Evolutionary conservation across 1,139 yeast genomes (phyloP), one percentile per base, ranked within the genome.

Genomic region (Yamadazyma taylorii): DNA sequence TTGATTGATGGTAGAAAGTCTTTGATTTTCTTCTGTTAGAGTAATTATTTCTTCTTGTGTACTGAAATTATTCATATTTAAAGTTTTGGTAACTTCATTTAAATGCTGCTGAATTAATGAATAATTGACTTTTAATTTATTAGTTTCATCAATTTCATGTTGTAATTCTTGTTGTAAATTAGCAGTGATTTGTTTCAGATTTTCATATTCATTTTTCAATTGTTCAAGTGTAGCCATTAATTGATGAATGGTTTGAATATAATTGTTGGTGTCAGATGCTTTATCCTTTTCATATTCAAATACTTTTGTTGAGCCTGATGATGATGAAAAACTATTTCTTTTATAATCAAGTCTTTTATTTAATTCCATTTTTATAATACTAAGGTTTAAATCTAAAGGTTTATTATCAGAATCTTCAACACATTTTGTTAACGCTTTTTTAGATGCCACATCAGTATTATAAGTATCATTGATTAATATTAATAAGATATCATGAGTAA

Each of bases 301-400:
- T 2, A 41, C 40, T 3, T 56, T 45, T 5, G 45, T 39, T 0
- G 55, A 53, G 3, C n/a, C n/a, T n/a, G 52, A 47, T 2, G 57
- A 45, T 4, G 56, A 51, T 5, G 41, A 35, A 24, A 37, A 24
- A 14, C 39, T 35, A 13, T 24, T 19, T n/a, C 40, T 30, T 19
- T 32, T 39, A 1, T 40, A 31, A 10, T 50, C 55, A 11, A 42
- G 19, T 30, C 42, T 38, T 28, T 48, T 51, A 23, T 39, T 36
- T 22, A 63, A 38, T 38, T 61, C 66, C 24, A 48, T 42, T 33
- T 56, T 51, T 5, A 62, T 42, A 1, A 53, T 57, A 30, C 58
- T 56, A 8, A 63, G 43, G 38, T 61, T 63, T 12, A 46, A 39
- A 24, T 61, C 66, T 13, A 61, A 37, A 7, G 55, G 42, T n/a